A percentile compares a stretch with the other conserved stretches of the same genome.
Conservation (phyloP, 768 basidiomycete species). For the Cystofilobasidium capitatum region DNA sequence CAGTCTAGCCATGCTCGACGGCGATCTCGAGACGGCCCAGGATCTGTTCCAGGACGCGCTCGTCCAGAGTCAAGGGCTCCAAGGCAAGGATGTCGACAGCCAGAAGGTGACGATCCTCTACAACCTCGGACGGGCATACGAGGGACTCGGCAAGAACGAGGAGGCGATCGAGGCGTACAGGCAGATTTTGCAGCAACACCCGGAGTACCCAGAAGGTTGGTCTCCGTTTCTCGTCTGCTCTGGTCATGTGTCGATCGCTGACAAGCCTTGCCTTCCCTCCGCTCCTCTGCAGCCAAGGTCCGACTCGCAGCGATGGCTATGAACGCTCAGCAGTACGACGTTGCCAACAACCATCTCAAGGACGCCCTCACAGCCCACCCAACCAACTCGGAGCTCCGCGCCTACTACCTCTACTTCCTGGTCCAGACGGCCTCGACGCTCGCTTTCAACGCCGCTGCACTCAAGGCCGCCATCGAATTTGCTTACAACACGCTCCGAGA, state of each 20-base stretch:
- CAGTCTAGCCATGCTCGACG: constrained; percentile 29
- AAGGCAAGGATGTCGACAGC: constrained; percentile 49
- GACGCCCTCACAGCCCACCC: constrained; percentile 72
- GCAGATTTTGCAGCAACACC: constrained; percentile 77
- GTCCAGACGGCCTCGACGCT: constrained; percentile 38
- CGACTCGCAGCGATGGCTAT: constrained; percentile 75
- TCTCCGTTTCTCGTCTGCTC: constrained; percentile 16
- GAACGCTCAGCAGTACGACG: constrained; percentile 58
- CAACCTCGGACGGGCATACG: constrained; percentile 85
- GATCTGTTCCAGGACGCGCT: constrained; percentile 65
- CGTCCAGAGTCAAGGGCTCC: constrained; percentile 43
- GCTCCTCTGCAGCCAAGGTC: constrained; percentile 65
- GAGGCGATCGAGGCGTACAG: constrained; percentile 78
- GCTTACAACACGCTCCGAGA: constrained; percentile 81
- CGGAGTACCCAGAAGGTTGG: constrained; percentile 91
- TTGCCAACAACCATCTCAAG: constrained; percentile 81
- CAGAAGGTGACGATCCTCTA: constrained; percentile 76
- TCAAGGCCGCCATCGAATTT: constrained; percentile 70
- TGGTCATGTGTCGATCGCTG: background rate
- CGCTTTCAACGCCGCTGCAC: constrained; percentile 48
- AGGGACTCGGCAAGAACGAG: constrained; percentile 63
- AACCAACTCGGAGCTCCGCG: constrained; percentile 73
- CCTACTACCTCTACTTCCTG: constrained; percentile 87
- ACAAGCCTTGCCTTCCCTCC: background rate
- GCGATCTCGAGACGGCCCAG: constrained; percentile 50